Base-by-base conservation (phyloP, 192 early-diverging fungal species). In the Globomyces pollinis-pini region DNA sequence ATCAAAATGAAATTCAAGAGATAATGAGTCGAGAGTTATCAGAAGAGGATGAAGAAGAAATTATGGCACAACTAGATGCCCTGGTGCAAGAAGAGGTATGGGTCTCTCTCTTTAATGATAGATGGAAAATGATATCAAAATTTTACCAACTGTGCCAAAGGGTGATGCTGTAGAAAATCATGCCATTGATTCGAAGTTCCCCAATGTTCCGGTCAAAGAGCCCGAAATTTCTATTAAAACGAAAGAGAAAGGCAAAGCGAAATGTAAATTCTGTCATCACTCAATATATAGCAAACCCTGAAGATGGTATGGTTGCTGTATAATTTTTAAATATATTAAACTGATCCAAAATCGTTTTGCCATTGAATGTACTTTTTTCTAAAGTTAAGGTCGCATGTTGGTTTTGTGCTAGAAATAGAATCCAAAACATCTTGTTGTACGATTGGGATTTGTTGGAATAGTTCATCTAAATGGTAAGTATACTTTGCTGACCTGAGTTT, bases 1-100 rank as follows among this genome's bases (percentile, higher is more conserved):
- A 96, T 63, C 96, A 99, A 69, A 87, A 92, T 80, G 89, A 93
- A 78, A 87, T 93, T 57, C 82, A 84, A 38, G 86, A 96, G 35
- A 50, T 91, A 15, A 67, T 98, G 23, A 78, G 79, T 32, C 73
- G 76, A n/a, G 74, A 78, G 26, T 74, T 98, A 35, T 83, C 89
- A 12, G 70, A 70, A 2, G 87, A 91, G 20, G 94, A 94, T 62
- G 91, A 94, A 47, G 90, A 91, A 35, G 89, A 88, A 4, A 88
- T 93, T 32, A 68, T 86, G 67, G 63, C 64, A 18, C 89, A 98
- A 72, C 72, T 98, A 29, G 90, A 89, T 33, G 69, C 69, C 68
- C 70, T 91, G 56, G 69, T 67, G 32, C 75, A 65, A 30, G 61
- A 74, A 57, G 80, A 80, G 61, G 70, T 77, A 36, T 20, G 16